These are phyloP conservation scores for Tylopilus plumbeoviolaceoides DNA, from an alignment of 768 basidiomycete genomes.

Conservation along the genomic window DNA sequence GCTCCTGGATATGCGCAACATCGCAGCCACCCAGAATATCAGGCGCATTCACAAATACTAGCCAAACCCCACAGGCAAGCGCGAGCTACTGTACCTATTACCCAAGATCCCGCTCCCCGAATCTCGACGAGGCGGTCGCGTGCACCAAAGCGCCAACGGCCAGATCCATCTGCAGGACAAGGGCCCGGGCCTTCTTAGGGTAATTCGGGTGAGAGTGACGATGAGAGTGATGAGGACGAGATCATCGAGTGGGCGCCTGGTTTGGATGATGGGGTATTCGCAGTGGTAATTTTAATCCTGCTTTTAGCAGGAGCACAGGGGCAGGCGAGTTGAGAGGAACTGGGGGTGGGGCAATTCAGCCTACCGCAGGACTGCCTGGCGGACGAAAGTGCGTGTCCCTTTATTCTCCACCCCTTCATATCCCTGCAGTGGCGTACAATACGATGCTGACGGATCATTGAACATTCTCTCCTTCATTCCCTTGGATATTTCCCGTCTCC, in stretches of 20 bases:
- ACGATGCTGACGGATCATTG: constrained; percentile 11
- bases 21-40: constrained; percentile 1
- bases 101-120: constrained; percentile 1
- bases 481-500: not conserved
- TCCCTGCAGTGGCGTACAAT: not conserved
- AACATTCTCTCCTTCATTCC: not conserved
- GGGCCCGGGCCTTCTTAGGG: not conserved
- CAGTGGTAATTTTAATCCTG: not conserved
- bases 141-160: constrained; percentile 19
- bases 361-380: constrained; percentile 13
- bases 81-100: not conserved
- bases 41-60: not conserved
- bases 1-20: not conserved
- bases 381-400: constrained; percentile 25
- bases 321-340: constrained; percentile 1
- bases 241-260: constrained; percentile 21
- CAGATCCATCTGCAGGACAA: not conserved
- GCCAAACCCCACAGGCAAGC: not conserved
- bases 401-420: not conserved
- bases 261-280: not conserved
- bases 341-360: constrained; percentile 6
- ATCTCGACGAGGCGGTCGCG: constrained; percentile 21
- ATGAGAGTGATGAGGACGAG: constrained; percentile 31
- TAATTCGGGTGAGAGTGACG: constrained; percentile 21
- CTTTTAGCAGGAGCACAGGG: not conserved